Evolutionary conservation across 495 filamentous ascomycete species (phyloP).

Genomic region (Neurospora sp.): DNA sequence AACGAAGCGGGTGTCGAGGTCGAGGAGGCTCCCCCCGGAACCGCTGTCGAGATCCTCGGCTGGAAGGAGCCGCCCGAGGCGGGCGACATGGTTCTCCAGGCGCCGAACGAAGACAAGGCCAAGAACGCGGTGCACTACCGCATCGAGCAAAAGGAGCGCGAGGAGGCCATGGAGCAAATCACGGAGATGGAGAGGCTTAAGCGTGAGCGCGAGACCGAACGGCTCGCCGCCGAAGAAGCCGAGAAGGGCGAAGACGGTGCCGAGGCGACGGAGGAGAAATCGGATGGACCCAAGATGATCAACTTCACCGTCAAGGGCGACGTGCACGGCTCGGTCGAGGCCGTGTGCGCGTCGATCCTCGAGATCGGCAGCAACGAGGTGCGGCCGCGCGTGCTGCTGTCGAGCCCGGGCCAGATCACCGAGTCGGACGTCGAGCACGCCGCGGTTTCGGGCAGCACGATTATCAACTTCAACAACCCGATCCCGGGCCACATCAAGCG

Average conservation of each 20-base stretch:
- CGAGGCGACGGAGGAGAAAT: conserved; percentile 34
- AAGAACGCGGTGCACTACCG: conserved; percentile 74
- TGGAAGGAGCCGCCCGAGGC: conserved; percentile 90
- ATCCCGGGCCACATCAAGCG: conserved; percentile 57
- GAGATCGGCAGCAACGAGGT: conserved; percentile 78
- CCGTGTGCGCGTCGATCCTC: conserved; percentile 62
- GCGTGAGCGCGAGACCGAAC: conserved; percentile 31
- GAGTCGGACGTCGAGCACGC: conserved; percentile 89
- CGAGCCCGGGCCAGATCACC: conserved; percentile 63
- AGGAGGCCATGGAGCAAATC: conserved; percentile 26
- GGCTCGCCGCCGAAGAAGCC: conserved; percentile 1
- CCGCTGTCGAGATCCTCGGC: conserved; percentile 83
- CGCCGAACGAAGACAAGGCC: conserved; percentile 65
- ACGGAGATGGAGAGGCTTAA: conserved; percentile 23
- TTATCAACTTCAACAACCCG: conserved; percentile 80
- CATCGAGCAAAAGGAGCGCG: conserved; percentile 37
- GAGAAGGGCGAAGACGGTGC: neutral
- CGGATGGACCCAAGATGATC: conserved; percentile 50
- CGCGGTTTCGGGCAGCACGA: conserved; percentile 53
- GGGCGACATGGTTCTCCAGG: conserved; percentile 80
- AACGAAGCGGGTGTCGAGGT: conserved; percentile 77
- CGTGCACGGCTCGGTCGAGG: conserved; percentile 87
- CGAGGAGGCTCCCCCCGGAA: conserved; percentile 69
- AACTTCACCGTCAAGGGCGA: conserved; percentile 87
- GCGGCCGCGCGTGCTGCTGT: conserved; percentile 62